Percentiles rank a stretch among this genome's conserved stretches.
phyloP scores from a whole-genome alignment of 176 grass and related monocot species.

The Oryza glaberrima region DNA sequence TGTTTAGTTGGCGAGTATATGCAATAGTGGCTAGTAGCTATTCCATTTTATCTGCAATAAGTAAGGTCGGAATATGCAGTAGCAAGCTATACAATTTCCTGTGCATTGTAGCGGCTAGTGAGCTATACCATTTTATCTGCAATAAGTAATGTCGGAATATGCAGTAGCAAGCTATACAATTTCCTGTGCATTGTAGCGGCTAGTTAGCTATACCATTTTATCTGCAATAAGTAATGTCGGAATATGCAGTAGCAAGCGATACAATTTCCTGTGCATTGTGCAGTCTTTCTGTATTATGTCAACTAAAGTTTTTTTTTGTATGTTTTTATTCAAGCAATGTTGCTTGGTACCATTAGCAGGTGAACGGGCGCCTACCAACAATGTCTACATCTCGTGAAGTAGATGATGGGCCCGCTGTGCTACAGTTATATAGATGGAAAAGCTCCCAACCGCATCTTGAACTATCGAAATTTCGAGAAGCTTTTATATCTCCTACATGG shows the following conservation, averaged over 20 bases:
- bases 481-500: conserved; percentile 86
- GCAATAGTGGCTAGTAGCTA: not conserved
- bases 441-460: conserved; percentile 46
- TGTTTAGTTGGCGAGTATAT: not conserved
- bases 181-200: not conserved
- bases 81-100: conserved; percentile 8
- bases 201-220: not conserved
- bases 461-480: conserved; percentile 74
- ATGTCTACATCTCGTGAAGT: conserved; percentile 54
- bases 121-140: not conserved
- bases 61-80: not conserved
- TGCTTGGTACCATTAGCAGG: conserved; percentile 48
- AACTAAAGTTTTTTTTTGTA: conserved; percentile 6
- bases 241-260: not conserved
- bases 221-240: not conserved
- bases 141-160: not conserved
- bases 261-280: not conserved
- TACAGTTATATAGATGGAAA: conserved; percentile 80
- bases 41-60: not conserved
- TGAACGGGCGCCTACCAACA: conserved; percentile 30
- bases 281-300: conserved; percentile 20
- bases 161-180: conserved; percentile 3
- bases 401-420: conserved; percentile 65
- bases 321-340: conserved; percentile 37
- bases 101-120: too few relatives aligned